Evolutionary conservation across 1,139 yeast species (phyloP).

Genomic region (Magnusiomyces magnusii): DNA sequence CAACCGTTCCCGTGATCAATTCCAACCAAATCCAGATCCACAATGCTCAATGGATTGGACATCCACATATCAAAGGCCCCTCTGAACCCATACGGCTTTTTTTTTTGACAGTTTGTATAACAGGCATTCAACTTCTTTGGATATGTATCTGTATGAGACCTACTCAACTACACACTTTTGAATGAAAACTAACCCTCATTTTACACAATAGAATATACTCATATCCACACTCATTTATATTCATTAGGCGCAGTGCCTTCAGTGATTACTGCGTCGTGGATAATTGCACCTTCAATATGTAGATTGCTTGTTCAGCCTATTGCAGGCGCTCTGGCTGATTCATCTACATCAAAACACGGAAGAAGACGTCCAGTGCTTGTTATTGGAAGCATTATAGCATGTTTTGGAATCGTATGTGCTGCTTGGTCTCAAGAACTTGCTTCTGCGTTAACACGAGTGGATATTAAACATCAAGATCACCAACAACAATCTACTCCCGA

Average conservation of each 20-base stretch:
- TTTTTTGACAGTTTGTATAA: conserved; percentile 32
- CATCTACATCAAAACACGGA: conserved; percentile 40
- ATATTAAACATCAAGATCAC: neutral
- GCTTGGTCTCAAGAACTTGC: conserved; percentile 42
- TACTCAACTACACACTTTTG: neutral
- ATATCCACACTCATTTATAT: conserved; percentile 36
- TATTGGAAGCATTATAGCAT: conserved; percentile 44
- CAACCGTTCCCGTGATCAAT: neutral
- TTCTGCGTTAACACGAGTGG: conserved; percentile 10
- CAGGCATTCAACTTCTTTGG: conserved; percentile 39
- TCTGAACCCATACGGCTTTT: conserved; percentile 28
- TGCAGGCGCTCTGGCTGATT: conserved; percentile 49
- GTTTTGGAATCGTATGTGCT: conserved; percentile 39
- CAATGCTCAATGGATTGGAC: conserved; percentile 28
- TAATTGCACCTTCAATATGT: conserved; percentile 50
- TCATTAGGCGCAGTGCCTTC: conserved; percentile 50
- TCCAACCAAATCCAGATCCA: neutral
- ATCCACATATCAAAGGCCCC: conserved; percentile 29
- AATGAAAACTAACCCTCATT: conserved; percentile 2
- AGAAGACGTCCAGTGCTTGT: conserved; percentile 49
- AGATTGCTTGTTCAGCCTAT: conserved; percentile 56
- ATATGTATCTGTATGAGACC: conserved; percentile 17
- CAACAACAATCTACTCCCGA: neutral
- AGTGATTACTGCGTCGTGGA: conserved; percentile 49
- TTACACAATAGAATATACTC: conserved; percentile 36